Conservation (phyloP, 306 rosid species). For the Cicer cuneatum region DNA sequence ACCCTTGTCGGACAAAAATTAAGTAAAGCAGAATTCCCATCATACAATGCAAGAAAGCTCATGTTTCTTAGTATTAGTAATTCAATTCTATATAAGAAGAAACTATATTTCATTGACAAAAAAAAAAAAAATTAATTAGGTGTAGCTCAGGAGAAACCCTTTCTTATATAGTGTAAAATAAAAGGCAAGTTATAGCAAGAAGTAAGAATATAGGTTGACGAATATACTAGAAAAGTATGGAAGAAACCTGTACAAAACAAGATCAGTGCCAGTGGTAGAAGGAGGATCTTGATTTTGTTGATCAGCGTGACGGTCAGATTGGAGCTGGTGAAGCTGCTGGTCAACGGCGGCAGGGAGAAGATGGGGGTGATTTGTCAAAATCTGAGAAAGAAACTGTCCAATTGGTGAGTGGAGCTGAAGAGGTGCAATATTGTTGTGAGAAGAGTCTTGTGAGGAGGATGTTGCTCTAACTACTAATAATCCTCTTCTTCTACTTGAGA, state of each 20-base stretch:
- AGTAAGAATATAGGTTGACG: neutral
- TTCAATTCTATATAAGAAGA: neutral
- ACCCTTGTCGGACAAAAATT: neutral
- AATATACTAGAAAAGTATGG: neutral
- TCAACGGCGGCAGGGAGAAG: slow-evolving; percentile 96
- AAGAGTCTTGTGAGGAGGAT: slow-evolving; percentile 54
- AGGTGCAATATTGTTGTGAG: slow-evolving; percentile 71
- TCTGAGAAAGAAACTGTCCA: slow-evolving; percentile 88
- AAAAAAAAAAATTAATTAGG: neutral
- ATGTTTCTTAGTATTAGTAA: neutral
- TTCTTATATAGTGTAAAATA: no score
- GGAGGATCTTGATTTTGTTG: slow-evolving; percentile 67
- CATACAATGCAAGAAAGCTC: neutral
- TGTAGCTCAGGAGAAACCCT: neutral
- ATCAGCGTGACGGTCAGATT: slow-evolving; percentile 80
- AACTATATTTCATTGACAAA: neutral
- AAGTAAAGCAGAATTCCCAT: neutral
- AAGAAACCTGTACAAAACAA: slow-evolving; percentile 77
- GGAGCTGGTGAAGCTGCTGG: slow-evolving; percentile 91
- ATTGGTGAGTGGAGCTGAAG: slow-evolving; percentile 88
- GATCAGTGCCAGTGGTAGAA: slow-evolving; percentile 64
- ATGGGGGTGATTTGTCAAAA: slow-evolving; percentile 84
- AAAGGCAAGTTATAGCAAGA: no score
- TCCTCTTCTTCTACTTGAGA: slow-evolving; percentile 42
- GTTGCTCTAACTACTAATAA: slow-evolving; percentile 58